These are phyloP conservation scores for Zostera marina DNA, from an alignment of 116 monocot genomes.

Conservation along the genomic window DNA sequence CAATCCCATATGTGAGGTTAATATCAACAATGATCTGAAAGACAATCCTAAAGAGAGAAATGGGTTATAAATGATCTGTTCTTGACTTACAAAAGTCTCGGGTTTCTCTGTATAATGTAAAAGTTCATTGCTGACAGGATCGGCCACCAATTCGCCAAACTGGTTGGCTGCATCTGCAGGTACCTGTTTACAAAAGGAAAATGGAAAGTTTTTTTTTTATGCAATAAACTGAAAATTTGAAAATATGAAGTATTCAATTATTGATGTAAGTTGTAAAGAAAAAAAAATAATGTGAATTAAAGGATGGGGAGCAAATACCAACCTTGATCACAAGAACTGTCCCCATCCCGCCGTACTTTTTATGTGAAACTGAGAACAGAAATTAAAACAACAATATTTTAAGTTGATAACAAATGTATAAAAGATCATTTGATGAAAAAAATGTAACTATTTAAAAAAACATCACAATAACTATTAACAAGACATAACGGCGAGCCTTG, in stretches of 20 bases:
- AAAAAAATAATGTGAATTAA: background rate
- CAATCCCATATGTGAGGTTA: background rate
- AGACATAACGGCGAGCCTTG: no score
- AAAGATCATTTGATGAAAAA: background rate
- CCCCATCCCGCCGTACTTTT: constrained; percentile 81
- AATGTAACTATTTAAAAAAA: no score
- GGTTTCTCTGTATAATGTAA: constrained; percentile 95
- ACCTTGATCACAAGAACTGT: constrained; percentile 93
- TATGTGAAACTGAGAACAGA: constrained; percentile 59
- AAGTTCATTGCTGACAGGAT: constrained; percentile 66
- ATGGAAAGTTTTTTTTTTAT: no score
- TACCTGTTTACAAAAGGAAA: constrained; percentile 30
- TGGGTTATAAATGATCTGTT: background rate
- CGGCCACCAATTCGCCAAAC: constrained; percentile 96
- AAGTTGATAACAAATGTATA: background rate
- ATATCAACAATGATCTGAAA: background rate
- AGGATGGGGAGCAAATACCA: background rate
- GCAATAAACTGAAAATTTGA: background rate
- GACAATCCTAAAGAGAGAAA: background rate
- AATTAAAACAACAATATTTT: background rate
- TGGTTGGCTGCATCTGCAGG: constrained; percentile 77
- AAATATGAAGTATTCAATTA: background rate
- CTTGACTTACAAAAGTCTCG: constrained; percentile 74
- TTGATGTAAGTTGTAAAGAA: background rate
- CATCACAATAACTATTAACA: no score